phyloP scores from a whole-genome alignment of 1,284 basidiomycete species.

The Papiliotrema terrestris region DNA sequence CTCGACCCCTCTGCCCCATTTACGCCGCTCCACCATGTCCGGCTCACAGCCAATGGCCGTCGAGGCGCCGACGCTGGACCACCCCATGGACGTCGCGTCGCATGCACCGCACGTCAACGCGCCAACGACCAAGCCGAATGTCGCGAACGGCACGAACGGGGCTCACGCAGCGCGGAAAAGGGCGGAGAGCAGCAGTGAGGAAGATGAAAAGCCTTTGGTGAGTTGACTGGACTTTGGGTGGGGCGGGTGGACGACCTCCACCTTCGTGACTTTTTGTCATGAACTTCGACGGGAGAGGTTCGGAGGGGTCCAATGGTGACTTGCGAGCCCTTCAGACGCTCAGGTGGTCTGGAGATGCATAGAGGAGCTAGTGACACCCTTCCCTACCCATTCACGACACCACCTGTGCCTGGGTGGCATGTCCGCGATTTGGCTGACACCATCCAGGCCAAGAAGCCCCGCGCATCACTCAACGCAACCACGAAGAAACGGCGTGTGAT shows the following conservation, averaged over 20 bases:
- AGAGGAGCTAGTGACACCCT: too few species aligned
- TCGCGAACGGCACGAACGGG: not conserved
- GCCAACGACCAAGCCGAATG: constrained; percentile 13
- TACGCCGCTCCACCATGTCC: constrained; percentile 8
- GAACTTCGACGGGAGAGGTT: not conserved
- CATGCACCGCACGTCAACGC: constrained; percentile 13
- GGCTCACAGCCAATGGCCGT: constrained; percentile 30
- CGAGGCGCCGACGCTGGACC: constrained; percentile 19
- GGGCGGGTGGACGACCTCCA: not conserved
- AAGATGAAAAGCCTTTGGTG: constrained; percentile 47
- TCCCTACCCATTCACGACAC: too few species aligned
- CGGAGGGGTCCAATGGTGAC: constrained; percentile 14
- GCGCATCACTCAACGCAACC: not conserved
- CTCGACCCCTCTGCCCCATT: not conserved
- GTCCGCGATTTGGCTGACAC: not conserved
- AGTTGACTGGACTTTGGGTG: constrained; percentile 12
- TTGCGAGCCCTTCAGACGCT: not conserved
- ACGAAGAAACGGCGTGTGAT: constrained; percentile 33
- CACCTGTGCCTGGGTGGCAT: too few species aligned
- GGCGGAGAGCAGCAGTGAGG: constrained; percentile 17
- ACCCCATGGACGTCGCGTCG: not conserved
- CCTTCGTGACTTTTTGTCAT: not conserved
- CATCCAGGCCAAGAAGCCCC: constrained; percentile 25
- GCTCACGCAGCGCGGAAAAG: constrained; percentile 6
- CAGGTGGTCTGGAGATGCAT: too few species aligned